Conservation (phyloP, 2,329 filamentous ascomycete genomes). For the Pseudocercospora pini-densiflorae region DNA sequence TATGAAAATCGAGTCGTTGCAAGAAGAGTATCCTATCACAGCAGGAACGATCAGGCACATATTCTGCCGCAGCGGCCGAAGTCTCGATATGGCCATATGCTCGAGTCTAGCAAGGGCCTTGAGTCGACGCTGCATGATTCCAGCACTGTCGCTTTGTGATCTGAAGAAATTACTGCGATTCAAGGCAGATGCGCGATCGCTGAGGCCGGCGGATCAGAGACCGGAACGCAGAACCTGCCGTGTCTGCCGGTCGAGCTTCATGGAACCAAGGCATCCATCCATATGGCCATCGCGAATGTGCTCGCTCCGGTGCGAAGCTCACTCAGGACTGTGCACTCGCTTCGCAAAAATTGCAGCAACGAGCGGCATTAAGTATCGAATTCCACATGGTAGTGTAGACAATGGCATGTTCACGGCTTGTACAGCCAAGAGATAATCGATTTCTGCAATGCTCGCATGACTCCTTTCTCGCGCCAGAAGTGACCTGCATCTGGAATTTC, state of each 20-base stretch:
- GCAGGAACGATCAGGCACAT: neutral
- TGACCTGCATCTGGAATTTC: constrained; percentile 58
- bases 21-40: neutral
- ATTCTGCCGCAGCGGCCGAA: neutral
- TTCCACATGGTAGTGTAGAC: neutral
- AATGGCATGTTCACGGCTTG: neutral
- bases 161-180: neutral
- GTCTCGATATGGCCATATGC: neutral
- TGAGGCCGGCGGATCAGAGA: neutral
- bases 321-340: neutral
- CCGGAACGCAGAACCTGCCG: neutral
- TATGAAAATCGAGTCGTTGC: neutral
- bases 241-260: neutral
- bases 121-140: neutral
- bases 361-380: neutral
- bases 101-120: neutral
- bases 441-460: constrained; percentile 33
- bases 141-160: neutral
- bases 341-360: neutral
- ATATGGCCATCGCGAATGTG: neutral
- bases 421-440: constrained; percentile 33
- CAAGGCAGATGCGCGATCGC: neutral
- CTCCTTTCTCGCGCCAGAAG: constrained; percentile 53
- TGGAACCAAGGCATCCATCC: neutral
- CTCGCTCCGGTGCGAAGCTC: neutral